Evolutionary conservation across 371 early-diverging fungal genomes (phyloP), one percentile per base, ranked within the genome.

Genomic region (Zopfochytrium polystomum): DNA sequence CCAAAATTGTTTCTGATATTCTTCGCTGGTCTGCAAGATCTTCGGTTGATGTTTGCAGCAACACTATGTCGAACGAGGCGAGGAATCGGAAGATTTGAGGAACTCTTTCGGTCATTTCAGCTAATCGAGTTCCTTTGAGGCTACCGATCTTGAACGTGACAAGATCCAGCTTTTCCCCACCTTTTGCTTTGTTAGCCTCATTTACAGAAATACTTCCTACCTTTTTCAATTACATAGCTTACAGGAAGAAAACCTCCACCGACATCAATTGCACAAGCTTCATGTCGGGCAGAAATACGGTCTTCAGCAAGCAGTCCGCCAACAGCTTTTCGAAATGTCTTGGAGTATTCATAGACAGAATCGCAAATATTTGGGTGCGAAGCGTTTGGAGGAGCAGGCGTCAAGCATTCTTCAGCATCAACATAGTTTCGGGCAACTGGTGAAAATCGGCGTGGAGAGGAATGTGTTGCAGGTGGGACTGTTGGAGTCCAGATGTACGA

Each of bases 121-220:
- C 15, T 9, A 57, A 23, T 23, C 46, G 22, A 11, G 57, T 46
- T 7, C 44, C 18, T n/a, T 47, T 57, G 3, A 57, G 18, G n/a
- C 57, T 47, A 23, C 57, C 57, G 31, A 57, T 44, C 27, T 57
- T 57, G 48, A 57, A 57, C 7, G 47, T 57, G n/a, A 57, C 57
- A n/a, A 46, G 22, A 6, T 44, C n/a, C n/a, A 57, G 15, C 30
- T 44, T 26, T 3, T 57, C 57, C 0, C 44, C 46, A 5, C n/a
- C 44, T 23, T 48, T 18, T 15, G 49, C 11, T 48, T 48, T 11
- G 23, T 7, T n/a, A 52, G 20, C 11, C 11, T 52, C 13, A 52
- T 7, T 27, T 4, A 52, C 26, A 52, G n/a, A 52, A 52, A 20
- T 27, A 29, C 5, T 5, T 29, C 52, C 20, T 32, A 52, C 52